Conservation (phyloP, 2,329 filamentous ascomycete species). For the Cercospora berteroae region DNA sequence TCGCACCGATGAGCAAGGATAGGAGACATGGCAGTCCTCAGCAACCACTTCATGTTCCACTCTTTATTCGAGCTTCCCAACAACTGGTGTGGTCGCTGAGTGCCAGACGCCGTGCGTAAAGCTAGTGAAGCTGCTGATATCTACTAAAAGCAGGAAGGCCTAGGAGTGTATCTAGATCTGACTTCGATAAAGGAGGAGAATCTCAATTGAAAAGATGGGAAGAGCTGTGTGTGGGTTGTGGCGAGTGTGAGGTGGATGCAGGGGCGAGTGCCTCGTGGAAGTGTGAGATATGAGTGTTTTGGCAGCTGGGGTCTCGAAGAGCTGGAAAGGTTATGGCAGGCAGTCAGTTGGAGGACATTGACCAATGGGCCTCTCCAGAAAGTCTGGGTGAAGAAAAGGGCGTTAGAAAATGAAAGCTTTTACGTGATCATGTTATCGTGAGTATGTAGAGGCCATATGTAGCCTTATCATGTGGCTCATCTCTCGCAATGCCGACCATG, state of each 20-base stretch:
- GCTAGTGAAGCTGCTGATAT: too few species aligned
- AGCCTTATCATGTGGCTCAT: too few species aligned
- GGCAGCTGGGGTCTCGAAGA: neutral
- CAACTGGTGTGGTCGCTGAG: too few species aligned
- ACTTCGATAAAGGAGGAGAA: neutral
- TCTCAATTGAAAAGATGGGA: neutral
- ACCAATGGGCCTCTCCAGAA: too few species aligned
- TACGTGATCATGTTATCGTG: too few species aligned
- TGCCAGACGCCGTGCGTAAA: too few species aligned
- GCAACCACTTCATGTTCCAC: neutral
- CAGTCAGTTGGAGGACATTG: neutral
- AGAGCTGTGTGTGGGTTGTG: neutral
- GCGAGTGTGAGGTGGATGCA: neutral
- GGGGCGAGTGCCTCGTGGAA: neutral
- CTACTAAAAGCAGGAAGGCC: too few species aligned
- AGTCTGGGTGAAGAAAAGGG: too few species aligned
- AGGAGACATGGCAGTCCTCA: neutral
- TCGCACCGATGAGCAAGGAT: too few species aligned
- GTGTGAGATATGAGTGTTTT: neutral
- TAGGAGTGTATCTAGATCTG: neutral
- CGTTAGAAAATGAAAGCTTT: too few species aligned
- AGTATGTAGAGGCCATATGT: too few species aligned
- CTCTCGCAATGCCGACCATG: too few species aligned
- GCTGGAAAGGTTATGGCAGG: neutral
- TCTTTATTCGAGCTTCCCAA: neutral